phyloP scores from a whole-genome alignment of 208 protist genomes.

The Acanthamoeba sp. region DNA sequence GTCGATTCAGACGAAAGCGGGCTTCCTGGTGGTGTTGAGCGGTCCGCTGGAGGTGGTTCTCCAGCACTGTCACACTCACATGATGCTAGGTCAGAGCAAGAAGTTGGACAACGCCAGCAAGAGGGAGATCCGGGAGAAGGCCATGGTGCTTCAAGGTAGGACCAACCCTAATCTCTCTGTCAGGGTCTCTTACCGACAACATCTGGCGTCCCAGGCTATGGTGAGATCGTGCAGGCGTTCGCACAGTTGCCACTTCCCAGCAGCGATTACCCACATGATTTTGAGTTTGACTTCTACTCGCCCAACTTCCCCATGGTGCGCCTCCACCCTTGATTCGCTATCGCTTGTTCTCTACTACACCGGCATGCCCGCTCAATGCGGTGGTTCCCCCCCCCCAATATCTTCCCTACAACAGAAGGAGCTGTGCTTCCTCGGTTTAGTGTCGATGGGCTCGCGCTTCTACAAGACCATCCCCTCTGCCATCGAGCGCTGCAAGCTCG shows the following conservation, averaged over 20 bases:
- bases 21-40: constrained; percentile 24
- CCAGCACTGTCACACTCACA: constrained; percentile 7
- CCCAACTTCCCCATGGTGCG: constrained; percentile 67
- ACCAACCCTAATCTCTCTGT: neutral
- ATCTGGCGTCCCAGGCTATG: neutral
- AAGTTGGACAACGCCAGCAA: constrained; percentile 61
- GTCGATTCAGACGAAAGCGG: constrained; percentile 47
- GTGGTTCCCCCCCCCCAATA: too few species aligned
- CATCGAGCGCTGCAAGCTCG: constrained; percentile 57
- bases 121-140: constrained; percentile 1
- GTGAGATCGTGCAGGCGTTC: constrained; percentile 24
- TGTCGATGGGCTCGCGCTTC: constrained; percentile 36
- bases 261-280: constrained; percentile 19
- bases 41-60: constrained; percentile 57
- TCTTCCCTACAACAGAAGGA: constrained; percentile 2
- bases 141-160: neutral
- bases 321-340: too few species aligned
- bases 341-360: too few species aligned
- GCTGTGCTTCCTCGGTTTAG: constrained; percentile 65
- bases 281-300: constrained; percentile 60
- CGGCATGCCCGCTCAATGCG: neutral
- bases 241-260: neutral
- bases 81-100: neutral
- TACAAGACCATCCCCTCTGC: constrained; percentile 19
- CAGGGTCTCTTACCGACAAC: neutral